Evolutionary conservation across 2,329 filamentous ascomycete genomes (phyloP).

Genomic region (Aspergillus ochraceoroseus): DNA sequence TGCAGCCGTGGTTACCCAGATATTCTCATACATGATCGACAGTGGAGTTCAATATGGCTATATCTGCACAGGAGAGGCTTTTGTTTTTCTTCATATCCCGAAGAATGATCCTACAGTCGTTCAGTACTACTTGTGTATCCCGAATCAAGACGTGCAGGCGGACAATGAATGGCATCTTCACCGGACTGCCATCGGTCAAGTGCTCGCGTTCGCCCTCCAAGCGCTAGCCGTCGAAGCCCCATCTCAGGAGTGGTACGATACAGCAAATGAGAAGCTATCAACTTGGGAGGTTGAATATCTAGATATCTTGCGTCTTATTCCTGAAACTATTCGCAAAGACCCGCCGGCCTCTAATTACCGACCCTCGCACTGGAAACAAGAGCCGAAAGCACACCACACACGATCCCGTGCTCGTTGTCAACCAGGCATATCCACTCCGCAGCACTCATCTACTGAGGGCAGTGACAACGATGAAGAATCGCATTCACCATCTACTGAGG

Average conservation of each 20-base stretch:
- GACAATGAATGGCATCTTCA: no score
- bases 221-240: conserved; percentile 23
- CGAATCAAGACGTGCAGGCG: no score
- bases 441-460: conserved; percentile 18
- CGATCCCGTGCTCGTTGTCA: conserved; percentile 14
- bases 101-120: no score
- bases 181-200: conserved; percentile 31
- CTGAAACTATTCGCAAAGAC: conserved; percentile 23
- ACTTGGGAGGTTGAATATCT: conserved; percentile 25
- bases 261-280: conserved; percentile 18
- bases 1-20: no score
- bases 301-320: conserved; percentile 23
- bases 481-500: conserved; percentile 16
- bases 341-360: conserved; percentile 24
- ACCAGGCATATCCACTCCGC: conserved; percentile 14
- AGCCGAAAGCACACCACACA: conserved; percentile 1
- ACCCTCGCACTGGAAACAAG: conserved; percentile 15
- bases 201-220: conserved; percentile 32
- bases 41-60: no score
- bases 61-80: no score
- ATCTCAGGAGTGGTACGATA: conserved; percentile 25
- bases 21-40: no score
- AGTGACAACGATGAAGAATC: conserved; percentile 19
- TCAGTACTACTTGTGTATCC: no score
- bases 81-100: no score